These are phyloP conservation scores for Leavenworthia alabamica DNA, from an alignment of 345 rosid species.

Conservation along the genomic window DNA sequence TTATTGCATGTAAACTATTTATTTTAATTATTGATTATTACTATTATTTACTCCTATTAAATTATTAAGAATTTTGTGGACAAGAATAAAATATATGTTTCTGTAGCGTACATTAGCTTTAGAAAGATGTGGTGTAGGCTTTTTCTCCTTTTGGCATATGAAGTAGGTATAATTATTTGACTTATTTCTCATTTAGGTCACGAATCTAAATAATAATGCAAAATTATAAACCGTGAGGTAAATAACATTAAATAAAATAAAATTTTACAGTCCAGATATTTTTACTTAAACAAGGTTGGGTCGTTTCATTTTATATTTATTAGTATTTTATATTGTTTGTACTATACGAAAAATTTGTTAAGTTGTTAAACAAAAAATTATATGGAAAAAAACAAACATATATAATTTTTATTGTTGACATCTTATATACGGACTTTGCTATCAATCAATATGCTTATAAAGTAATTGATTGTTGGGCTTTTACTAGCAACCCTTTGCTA, in stretches of 20 bases:
- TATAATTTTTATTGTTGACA: too few relatives aligned
- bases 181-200: background rate
- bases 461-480: too few relatives aligned
- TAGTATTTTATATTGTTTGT: background rate
- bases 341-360: background rate
- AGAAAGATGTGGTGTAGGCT: background rate
- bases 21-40: background rate
- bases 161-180: background rate
- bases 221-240: background rate
- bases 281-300: background rate
- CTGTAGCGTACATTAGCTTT: background rate
- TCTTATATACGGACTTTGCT: too few relatives aligned
- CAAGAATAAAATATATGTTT: background rate
- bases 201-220: background rate
- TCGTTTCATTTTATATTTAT: background rate
- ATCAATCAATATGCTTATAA: too few relatives aligned
- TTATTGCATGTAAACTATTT: slow-evolving; percentile 1
- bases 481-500: too few relatives aligned
- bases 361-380: too few relatives aligned
- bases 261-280: background rate
- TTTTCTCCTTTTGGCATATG: background rate
- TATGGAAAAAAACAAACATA: too few relatives aligned
- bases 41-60: background rate
- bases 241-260: background rate
- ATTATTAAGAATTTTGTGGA: background rate